Percentiles rank a stretch among this genome's conserved stretches.
These are phyloP conservation scores for Nannochloropsis gaditana DNA, from an alignment of 108 stramenopile genomes.

Conservation along the genomic window DNA sequence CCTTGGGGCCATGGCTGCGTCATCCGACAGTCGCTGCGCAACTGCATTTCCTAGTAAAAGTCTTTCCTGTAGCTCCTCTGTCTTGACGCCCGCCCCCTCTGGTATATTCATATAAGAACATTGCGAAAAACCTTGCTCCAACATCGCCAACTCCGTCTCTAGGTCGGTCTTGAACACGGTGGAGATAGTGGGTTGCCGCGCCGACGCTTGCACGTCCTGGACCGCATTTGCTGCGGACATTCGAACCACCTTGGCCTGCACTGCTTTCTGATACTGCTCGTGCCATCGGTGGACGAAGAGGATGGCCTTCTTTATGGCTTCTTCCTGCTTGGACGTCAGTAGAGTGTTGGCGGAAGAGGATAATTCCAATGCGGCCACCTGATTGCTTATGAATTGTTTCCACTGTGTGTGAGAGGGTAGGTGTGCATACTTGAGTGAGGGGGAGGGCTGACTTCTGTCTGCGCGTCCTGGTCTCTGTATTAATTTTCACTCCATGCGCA, in stretches of 20 bases:
- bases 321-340: background rate
- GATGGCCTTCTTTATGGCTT: background rate
- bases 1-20: no score
- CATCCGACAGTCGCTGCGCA: no score
- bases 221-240: background rate
- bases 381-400: background rate
- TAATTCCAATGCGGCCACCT: background rate
- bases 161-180: background rate
- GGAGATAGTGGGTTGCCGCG: background rate
- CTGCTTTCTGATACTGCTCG: constrained; percentile 2
- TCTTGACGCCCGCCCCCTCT: no score
- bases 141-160: background rate
- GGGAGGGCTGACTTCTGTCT: background rate
- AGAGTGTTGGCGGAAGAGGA: background rate
- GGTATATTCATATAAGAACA: background rate
- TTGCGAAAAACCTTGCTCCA: constrained; percentile 1
- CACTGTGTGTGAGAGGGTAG: background rate
- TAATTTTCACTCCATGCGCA: background rate
- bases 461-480: background rate
- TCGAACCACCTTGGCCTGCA: background rate
- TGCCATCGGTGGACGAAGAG: constrained; percentile 1
- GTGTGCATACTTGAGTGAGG: background rate
- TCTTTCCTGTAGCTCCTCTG: no score
- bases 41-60: no score
- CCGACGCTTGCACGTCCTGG: no score